These are phyloP conservation scores for Panicum miliaceum DNA, from an alignment of 176 grass and related monocot species.

Conservation along the genomic window DNA sequence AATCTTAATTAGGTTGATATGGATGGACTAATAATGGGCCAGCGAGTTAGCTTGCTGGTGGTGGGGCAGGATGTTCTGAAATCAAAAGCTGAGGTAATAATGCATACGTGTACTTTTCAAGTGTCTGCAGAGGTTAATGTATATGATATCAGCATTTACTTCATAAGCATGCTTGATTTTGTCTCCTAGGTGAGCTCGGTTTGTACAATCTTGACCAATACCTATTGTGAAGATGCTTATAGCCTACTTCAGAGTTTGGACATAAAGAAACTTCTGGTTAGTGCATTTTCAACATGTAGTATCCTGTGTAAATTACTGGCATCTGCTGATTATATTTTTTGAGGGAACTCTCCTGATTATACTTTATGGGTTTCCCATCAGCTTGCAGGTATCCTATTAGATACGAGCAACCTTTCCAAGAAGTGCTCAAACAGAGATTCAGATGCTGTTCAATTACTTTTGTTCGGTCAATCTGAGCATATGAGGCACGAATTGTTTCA, in stretches of 20 bases:
- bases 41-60: slow-evolving; percentile 52
- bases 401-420: slow-evolving; percentile 63
- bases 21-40: slow-evolving; percentile 59
- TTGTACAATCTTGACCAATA: slow-evolving; percentile 59
- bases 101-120: slow-evolving; percentile 36
- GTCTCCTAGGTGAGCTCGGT: slow-evolving; percentile 58
- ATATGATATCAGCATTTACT: slow-evolving; percentile 41
- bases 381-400: slow-evolving; percentile 73
- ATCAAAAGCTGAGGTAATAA: slow-evolving; percentile 60
- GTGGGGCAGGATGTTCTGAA: slow-evolving; percentile 75
- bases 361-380: slow-evolving; percentile 36
- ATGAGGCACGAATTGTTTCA: slow-evolving; percentile 62
- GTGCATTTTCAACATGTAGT: slow-evolving; percentile 33
- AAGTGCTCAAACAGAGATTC: slow-evolving; percentile 60
- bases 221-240: slow-evolving; percentile 60
- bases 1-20: slow-evolving; percentile 65
- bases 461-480: slow-evolving; percentile 42
- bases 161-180: slow-evolving; percentile 47
- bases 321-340: slow-evolving; percentile 18
- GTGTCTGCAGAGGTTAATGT: slow-evolving; percentile 4
- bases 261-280: slow-evolving; percentile 74
- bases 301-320: not conserved
- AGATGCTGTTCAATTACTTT: slow-evolving; percentile 65
- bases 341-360: slow-evolving; percentile 6
- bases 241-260: slow-evolving; percentile 54